These are phyloP conservation scores for Nitzschia palea DNA, from an alignment of 108 stramenopile genomes.

Conservation along the genomic window DNA sequence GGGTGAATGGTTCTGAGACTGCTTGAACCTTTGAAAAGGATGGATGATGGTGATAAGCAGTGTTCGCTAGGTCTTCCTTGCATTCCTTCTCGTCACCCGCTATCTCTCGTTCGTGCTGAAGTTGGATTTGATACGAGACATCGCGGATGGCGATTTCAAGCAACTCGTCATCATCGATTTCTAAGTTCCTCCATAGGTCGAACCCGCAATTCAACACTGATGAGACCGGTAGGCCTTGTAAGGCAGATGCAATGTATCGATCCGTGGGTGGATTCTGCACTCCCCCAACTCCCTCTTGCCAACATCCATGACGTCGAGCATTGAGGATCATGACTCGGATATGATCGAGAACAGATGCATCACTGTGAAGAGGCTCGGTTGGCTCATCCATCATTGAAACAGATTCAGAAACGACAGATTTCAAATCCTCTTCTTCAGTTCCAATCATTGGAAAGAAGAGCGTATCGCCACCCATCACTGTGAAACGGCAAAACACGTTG, in stretches of 20 bases:
- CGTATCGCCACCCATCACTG: slow-evolving; percentile 63
- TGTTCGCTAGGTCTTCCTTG: background rate
- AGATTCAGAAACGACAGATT: slow-evolving; percentile 5
- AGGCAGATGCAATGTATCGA: slow-evolving; percentile 43
- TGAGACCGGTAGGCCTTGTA: slow-evolving; percentile 70
- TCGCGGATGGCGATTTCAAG: slow-evolving; percentile 79
- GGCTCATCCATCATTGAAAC: slow-evolving; percentile 1
- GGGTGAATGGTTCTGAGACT: slow-evolving; percentile 10
- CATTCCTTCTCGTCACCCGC: slow-evolving; percentile 1
- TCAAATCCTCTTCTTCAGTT: slow-evolving; percentile 28
- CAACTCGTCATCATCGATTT: slow-evolving; percentile 85
- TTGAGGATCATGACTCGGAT: slow-evolving; percentile 69
- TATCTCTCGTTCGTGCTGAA: slow-evolving; percentile 47
- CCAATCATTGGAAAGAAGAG: slow-evolving; percentile 62
- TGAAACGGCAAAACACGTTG: background rate
- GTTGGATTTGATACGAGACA: slow-evolving; percentile 76
- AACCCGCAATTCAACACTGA: slow-evolving; percentile 72
- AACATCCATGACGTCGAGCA: slow-evolving; percentile 73
- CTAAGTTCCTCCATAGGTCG: slow-evolving; percentile 77
- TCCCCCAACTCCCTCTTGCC: slow-evolving; percentile 68
- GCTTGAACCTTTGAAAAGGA: background rate
- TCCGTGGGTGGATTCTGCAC: slow-evolving; percentile 51
- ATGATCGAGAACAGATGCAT: slow-evolving; percentile 71
- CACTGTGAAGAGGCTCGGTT: slow-evolving; percentile 5
- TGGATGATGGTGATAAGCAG: background rate